phyloP scores from a whole-genome alignment of 2,329 filamentous ascomycete species.

The Phyllosticta citrichinensis region DNA sequence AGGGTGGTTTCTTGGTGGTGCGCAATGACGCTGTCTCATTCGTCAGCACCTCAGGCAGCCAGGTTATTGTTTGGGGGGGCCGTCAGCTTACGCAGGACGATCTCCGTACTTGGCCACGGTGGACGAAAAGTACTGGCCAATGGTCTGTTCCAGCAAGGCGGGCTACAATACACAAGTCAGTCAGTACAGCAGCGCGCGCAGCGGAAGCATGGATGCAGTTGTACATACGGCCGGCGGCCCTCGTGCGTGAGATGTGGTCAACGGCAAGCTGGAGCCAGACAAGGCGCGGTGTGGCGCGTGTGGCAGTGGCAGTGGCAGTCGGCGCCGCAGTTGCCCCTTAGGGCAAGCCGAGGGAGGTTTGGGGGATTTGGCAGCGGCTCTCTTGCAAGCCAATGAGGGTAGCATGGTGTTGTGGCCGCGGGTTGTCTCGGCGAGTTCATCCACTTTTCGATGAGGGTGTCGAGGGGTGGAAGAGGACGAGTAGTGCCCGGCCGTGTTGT shows the following conservation, averaged over 20 bases:
- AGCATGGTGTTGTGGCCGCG: neutral
- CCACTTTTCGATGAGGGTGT: neutral
- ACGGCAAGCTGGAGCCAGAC: neutral
- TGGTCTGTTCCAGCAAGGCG: slow-evolving; percentile 55
- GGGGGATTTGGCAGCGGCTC: neutral
- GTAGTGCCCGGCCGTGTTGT: neutral
- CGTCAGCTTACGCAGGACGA: slow-evolving; percentile 42
- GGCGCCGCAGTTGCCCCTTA: neutral
- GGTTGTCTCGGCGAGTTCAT: neutral
- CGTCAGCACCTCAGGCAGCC: slow-evolving; percentile 3
- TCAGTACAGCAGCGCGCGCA: neutral
- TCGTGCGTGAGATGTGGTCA: slow-evolving; percentile 22
- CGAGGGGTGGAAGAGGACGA: neutral
- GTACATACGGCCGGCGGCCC: slow-evolving; percentile 24
- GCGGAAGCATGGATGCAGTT: neutral
- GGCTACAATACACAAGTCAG: slow-evolving; percentile 39
- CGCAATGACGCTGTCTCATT: slow-evolving; percentile 41
- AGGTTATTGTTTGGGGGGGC: neutral
- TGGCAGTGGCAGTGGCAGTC: neutral
- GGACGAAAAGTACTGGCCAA: slow-evolving; percentile 61
- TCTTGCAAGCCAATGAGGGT: neutral
- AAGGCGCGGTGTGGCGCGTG: slow-evolving; percentile 10
- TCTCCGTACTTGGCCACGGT: slow-evolving; percentile 58
- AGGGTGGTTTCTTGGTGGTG: slow-evolving; percentile 53
- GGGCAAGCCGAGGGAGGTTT: neutral